phyloP scores from a whole-genome alignment of 1,284 basidiomycete genomes.

The Nidula niveotomentosa region DNA sequence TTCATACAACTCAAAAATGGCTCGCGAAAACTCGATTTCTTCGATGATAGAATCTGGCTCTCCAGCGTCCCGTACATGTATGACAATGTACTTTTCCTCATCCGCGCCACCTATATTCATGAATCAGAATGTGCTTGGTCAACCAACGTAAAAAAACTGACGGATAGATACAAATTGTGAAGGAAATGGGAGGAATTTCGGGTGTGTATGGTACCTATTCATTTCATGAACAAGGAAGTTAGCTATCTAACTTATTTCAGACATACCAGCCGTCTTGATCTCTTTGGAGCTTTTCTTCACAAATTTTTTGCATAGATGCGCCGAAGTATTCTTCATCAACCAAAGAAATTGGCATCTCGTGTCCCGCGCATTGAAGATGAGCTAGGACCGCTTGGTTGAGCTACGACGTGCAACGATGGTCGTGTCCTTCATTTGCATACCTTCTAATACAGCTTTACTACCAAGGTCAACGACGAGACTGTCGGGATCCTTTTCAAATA shows the following conservation, averaged over 20 bases:
- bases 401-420: background rate
- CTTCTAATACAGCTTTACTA: slow-evolving; percentile 77
- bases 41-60: slow-evolving; percentile 61
- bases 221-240: background rate
- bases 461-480: slow-evolving; percentile 75
- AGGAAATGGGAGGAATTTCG: slow-evolving; percentile 78
- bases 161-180: slow-evolving; percentile 76
- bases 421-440: slow-evolving; percentile 14
- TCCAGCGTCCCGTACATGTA: slow-evolving; percentile 58
- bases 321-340: slow-evolving; percentile 81
- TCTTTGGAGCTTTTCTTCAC: slow-evolving; percentile 51
- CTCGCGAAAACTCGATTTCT: slow-evolving; percentile 85
- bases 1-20: slow-evolving; percentile 84
- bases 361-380: slow-evolving; percentile 86
- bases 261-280: slow-evolving; percentile 74
- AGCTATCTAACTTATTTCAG: background rate
- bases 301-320: slow-evolving; percentile 51
- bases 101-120: slow-evolving; percentile 51
- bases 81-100: slow-evolving; percentile 78
- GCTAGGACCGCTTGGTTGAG: slow-evolving; percentile 28
- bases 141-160: slow-evolving; percentile 16
- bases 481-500: slow-evolving; percentile 64
- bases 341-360: slow-evolving; percentile 79
- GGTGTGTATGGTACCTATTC: slow-evolving; percentile 78
- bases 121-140: background rate